Evolutionary conservation across 441 rosid genomes (phyloP).

Genomic region (Pelargonium myrrhifolium): DNA sequence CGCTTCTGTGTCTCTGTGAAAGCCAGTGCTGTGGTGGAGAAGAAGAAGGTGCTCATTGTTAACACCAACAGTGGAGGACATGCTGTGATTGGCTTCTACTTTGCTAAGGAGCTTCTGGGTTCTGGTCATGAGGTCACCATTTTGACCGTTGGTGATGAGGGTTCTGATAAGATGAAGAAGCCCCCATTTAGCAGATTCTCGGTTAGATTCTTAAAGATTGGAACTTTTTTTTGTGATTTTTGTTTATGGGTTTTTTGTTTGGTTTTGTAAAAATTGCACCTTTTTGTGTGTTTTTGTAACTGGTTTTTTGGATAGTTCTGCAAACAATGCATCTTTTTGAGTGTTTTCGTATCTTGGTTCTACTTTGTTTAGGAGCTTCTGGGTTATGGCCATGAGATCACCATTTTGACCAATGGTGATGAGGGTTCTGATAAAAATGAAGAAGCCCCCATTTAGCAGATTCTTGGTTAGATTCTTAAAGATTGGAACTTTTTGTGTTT

Average conservation of each 20-base stretch:
- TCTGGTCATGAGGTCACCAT: conserved; percentile 69
- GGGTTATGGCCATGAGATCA: conserved; percentile 59
- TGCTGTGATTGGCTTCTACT: conserved; percentile 81
- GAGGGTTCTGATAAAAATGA: conserved; percentile 82
- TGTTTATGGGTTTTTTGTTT: neutral
- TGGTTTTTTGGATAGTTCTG: neutral
- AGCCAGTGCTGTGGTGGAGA: conserved; percentile 41
- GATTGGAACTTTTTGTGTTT: neutral
- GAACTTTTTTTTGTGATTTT: neutral
- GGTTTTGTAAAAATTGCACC: too few species aligned
- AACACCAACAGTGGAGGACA: conserved; percentile 87
- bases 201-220: conserved; percentile 27
- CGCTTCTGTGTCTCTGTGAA: conserved; percentile 27
- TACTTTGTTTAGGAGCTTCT: conserved; percentile 82
- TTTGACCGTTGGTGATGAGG: conserved; percentile 73
- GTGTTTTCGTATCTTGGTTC: conserved; percentile 38
- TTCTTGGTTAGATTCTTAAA: conserved; percentile 47
- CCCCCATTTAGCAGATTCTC: conserved; percentile 81
- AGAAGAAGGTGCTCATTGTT: conserved; percentile 78
- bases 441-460: conserved; percentile 77
- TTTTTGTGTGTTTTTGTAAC: neutral
- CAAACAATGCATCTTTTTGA: neutral
- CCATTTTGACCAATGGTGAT: conserved; percentile 73
- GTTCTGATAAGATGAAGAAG: conserved; percentile 84
- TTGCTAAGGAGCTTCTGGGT: conserved; percentile 74